Base-by-base conservation (phyloP, 2,329 filamentous ascomycete genomes). In the Alternaria atra region DNA sequence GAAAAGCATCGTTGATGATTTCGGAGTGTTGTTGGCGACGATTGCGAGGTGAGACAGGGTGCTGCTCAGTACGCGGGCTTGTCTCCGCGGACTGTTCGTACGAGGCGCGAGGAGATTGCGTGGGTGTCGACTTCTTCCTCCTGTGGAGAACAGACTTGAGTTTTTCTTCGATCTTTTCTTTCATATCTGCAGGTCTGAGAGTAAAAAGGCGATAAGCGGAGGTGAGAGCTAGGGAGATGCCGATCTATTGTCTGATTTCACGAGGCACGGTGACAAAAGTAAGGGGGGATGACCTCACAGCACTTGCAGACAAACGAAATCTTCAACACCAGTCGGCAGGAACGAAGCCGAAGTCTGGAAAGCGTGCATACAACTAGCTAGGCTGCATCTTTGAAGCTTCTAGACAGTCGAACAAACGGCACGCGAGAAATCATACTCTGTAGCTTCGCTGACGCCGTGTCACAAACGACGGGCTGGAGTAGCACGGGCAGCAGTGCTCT, bases 111-210 rank as follows among this genome's bases (percentile, higher is more conserved):
- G 59, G 42, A 20, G 57, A 58, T 13, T 60, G 55, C n/a, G 55
- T 20, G 37, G 58, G 55, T 8, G 59, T 55, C 17, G 61, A 55
- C 47, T 46, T 60, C 39, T 47, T 66, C 58, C 47, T 60, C 37
- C 58, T 61, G 25, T 63, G 61, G 34, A 71, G 61, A 27, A 70
- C 52, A 17, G 63, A 47, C 56, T 66, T 70, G 27, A 69, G 27
- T 39, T 68, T 71, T 10, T 52, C 61, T 52, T 66, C 68, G 20
- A 69, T 23, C 37, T 68, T 71, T 23, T 52, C 61, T 47, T 61
- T 60, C 67, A 69, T 71, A 32, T 54, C 42, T 40, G 52, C 13
- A 42, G 20, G 12, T 35, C 23, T 13, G 12, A 27, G 48, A 37
- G 12, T 10, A 12, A 35, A 29, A 37, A 44, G 20, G 15, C 15